phyloP scores from a whole-genome alignment of 2,329 filamentous ascomycete genomes.

The Trichoderma citrinoviride region DNA sequence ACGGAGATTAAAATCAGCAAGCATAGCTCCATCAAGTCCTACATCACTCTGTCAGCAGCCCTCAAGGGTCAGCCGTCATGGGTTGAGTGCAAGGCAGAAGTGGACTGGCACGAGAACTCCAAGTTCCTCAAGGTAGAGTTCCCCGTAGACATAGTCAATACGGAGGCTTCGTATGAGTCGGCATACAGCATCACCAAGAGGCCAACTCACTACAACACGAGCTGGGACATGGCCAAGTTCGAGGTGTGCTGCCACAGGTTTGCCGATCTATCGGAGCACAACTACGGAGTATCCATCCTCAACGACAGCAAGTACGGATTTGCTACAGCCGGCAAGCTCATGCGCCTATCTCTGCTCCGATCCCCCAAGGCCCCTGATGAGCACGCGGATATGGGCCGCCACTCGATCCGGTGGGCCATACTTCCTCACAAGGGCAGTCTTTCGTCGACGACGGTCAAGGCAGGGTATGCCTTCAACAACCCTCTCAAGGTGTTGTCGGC shows the following conservation, averaged over 20 bases:
- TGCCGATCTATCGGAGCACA: conserved; percentile 83
- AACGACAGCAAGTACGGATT: conserved; percentile 98
- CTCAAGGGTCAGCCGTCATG: conserved; percentile 58
- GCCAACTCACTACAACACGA: conserved; percentile 96
- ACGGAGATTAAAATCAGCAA: conserved; percentile 87
- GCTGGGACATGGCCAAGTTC: conserved; percentile 97
- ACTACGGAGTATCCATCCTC: conserved; percentile 86
- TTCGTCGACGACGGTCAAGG: conserved; percentile 70
- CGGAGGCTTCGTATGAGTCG: conserved; percentile 91
- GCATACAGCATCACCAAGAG: conserved; percentile 86
- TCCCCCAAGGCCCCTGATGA: conserved; percentile 90
- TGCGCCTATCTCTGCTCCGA: conserved; percentile 83
- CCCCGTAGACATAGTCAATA: conserved; percentile 86
- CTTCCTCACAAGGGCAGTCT: conserved; percentile 77
- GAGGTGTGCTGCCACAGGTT: conserved; percentile 96
- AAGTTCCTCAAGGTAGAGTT: conserved; percentile 99
- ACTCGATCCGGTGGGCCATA: conserved; percentile 86
- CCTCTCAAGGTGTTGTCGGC: conserved; percentile 53
- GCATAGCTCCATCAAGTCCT: conserved; percentile 80
- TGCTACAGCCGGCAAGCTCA: conserved; percentile 81
- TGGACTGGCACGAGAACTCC: conserved; percentile 97
- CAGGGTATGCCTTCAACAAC: conserved; percentile 88
- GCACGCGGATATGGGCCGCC: conserved; percentile 89
- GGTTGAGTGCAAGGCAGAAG: conserved; percentile 76
- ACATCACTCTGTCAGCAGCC: conserved; percentile 73